Conservation (phyloP, 1,284 basidiomycete species). For the Ustilago shanxiensis region DNA sequence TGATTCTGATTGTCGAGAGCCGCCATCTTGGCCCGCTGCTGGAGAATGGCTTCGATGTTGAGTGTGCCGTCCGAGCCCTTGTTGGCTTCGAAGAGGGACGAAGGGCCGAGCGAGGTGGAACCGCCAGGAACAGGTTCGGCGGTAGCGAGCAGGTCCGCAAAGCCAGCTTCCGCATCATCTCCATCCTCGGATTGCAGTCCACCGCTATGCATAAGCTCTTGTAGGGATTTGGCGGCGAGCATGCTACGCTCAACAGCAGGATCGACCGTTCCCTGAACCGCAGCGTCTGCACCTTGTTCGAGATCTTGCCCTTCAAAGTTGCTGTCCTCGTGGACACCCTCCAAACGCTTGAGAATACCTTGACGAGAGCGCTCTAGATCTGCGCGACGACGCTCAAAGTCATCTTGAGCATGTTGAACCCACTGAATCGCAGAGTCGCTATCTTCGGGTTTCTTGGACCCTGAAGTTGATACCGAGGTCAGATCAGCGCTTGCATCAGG, state of each 20-base stretch:
- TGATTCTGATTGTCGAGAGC: constrained; percentile 11
- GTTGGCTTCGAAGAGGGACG: constrained; percentile 42
- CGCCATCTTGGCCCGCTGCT: constrained; percentile 38
- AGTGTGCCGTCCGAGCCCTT: constrained; percentile 38
- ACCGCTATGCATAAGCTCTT: constrained; percentile 46
- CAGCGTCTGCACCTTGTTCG: background rate
- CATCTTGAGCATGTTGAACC: constrained; percentile 41
- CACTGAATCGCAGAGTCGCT: constrained; percentile 36
- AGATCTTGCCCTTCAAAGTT: background rate
- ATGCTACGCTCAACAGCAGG: constrained; percentile 45
- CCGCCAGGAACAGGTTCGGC: constrained; percentile 27
- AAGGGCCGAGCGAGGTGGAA: constrained; percentile 25
- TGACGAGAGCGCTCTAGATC: constrained; percentile 31
- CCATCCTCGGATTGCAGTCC: constrained; percentile 25
- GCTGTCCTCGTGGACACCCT: background rate
- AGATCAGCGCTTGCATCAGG: constrained; percentile 1
- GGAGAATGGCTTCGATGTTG: constrained; percentile 45
- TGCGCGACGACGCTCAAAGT: constrained; percentile 41
- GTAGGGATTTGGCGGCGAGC: constrained; percentile 41
- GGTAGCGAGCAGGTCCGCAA: constrained; percentile 33
- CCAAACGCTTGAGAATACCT: constrained; percentile 20
- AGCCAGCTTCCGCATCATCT: constrained; percentile 13
- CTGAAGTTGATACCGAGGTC: background rate
- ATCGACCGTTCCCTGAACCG: constrained; percentile 5
- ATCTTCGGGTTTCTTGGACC: background rate